Base-by-base conservation (phyloP, 2,329 filamentous ascomycete genomes). In the Neospermospora avenae region DNA sequence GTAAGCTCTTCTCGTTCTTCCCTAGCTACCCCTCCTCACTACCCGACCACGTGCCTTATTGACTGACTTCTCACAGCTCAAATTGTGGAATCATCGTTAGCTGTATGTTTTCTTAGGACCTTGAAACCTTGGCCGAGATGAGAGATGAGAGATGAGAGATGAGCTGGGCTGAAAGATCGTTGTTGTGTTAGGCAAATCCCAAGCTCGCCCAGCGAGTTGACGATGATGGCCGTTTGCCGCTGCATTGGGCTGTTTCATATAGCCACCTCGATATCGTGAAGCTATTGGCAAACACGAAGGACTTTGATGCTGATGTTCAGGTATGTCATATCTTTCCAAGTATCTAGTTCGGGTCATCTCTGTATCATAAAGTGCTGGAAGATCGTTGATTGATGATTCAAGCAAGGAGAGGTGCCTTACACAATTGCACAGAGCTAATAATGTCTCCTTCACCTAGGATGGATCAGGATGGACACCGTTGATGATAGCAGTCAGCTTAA, bases 171-270 rank as follows among this genome's bases (percentile, higher is more conserved):
- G 24, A 58, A 20, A 8, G 7, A 37, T 3, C 2, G 3, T 24
- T 18, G 7, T 20, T 35, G 2, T 20, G 18, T 59, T 58, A 93
- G 88, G 85, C 87, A 67, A 92, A 96, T 71, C 87, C 90, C 2
- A 93, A 90, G 70, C 83, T 96, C 41, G 87, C 90, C 25, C 80
- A 78, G 49, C 75, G 75, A 60, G 85, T 86, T 69, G 95, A 99
- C 70, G 88, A 90, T 52, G 95, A 99, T 74, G 91, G 91, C 16
- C 90, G 95, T 46, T 84, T 96, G 39, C 88, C 95, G 2, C 86
- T 98, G 59, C 95, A 99, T 79, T 99, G 95, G 95, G 93, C 95
- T 0, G 85, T 86, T 1, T 95, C 93, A 22, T 89, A 90, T 74
- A 96, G 95, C 73, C 87, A 86, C 67, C 76, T 88, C 6, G 83